A percentile compares a stretch with the other conserved stretches of the same genome.
Evolutionary conservation across 1,139 yeast genomes (phyloP).

Genomic region (Candida sanyaensis): DNA sequence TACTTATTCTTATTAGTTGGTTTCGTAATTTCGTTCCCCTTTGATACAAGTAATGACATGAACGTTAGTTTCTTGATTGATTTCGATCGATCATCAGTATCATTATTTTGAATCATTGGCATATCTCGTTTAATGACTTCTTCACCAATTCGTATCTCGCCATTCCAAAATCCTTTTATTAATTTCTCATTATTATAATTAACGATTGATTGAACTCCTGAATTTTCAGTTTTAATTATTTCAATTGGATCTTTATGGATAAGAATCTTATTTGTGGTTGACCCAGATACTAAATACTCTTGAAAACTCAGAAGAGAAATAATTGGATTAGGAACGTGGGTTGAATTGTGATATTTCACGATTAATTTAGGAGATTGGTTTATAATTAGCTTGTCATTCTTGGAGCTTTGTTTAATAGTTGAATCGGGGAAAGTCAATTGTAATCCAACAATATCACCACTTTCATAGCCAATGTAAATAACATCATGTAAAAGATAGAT

Average conservation of each 20-base stretch:
- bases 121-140: slow-evolving; percentile 13
- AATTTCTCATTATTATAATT: slow-evolving; percentile 8
- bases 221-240: slow-evolving; percentile 17
- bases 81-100: slow-evolving; percentile 7
- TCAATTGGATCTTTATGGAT: slow-evolving; percentile 20
- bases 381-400: slow-evolving; percentile 18
- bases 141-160: slow-evolving; percentile 24
- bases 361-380: slow-evolving; percentile 23
- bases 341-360: slow-evolving; percentile 23
- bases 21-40: not conserved
- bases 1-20: slow-evolving; percentile 1
- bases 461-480: slow-evolving; percentile 56
- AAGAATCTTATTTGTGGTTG: slow-evolving; percentile 36
- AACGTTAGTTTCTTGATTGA: slow-evolving; percentile 17
- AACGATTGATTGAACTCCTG: slow-evolving; percentile 24
- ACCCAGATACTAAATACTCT: slow-evolving; percentile 39
- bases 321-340: slow-evolving; percentile 55
- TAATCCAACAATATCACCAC: slow-evolving; percentile 50
- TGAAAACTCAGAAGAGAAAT: slow-evolving; percentile 33
- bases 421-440: slow-evolving; percentile 17
- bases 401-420: not conserved
- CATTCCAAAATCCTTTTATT: slow-evolving; percentile 45
- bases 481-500: slow-evolving; percentile 31
- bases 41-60: slow-evolving; percentile 13
- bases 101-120: slow-evolving; percentile 17